phyloP scores from a whole-genome alignment of 257 asterid genomes.

The Scutellaria galericulata region DNA sequence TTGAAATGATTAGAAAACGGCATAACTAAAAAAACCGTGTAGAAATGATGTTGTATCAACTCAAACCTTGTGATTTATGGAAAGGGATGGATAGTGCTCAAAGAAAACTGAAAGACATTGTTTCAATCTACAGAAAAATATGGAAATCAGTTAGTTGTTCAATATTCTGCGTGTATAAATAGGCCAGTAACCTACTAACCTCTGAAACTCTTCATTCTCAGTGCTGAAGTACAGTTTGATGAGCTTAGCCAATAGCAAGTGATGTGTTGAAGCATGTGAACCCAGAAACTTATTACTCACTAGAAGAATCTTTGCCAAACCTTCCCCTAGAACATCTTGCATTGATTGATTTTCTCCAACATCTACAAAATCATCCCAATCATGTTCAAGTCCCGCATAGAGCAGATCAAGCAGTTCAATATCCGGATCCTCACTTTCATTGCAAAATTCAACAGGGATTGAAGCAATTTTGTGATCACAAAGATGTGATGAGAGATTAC shows the following conservation, averaged over 20 bases:
- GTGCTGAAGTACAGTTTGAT: conserved; percentile 66
- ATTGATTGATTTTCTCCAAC: conserved; percentile 65
- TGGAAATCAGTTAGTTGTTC: conserved; percentile 17
- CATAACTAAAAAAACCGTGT: not conserved
- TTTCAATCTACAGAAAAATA: conserved; percentile 66
- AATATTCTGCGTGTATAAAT: conserved; percentile 3
- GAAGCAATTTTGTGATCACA: conserved; percentile 43
- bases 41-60: conserved; percentile 28
- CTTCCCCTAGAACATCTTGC: conserved; percentile 79
- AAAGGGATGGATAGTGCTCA: conserved; percentile 93
- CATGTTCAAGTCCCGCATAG: conserved; percentile 63
- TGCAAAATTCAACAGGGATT: conserved; percentile 45
- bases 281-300: conserved; percentile 68
- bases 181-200: conserved; percentile 43
- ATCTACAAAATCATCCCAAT: conserved; percentile 57
- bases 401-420: conserved; percentile 74
- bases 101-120: conserved; percentile 92
- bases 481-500: conserved; percentile 53
- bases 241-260: conserved; percentile 71
- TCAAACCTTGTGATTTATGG: conserved; percentile 79
- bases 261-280: conserved; percentile 52
- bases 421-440: conserved; percentile 57
- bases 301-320: conserved; percentile 87
- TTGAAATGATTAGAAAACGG: conserved; percentile 12
- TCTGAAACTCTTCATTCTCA: conserved; percentile 58